Evolutionary conservation across 169 alveolate genomes (phyloP), one percentile per base, ranked within the genome.

Genomic region (Eimeria praecox): DNA sequence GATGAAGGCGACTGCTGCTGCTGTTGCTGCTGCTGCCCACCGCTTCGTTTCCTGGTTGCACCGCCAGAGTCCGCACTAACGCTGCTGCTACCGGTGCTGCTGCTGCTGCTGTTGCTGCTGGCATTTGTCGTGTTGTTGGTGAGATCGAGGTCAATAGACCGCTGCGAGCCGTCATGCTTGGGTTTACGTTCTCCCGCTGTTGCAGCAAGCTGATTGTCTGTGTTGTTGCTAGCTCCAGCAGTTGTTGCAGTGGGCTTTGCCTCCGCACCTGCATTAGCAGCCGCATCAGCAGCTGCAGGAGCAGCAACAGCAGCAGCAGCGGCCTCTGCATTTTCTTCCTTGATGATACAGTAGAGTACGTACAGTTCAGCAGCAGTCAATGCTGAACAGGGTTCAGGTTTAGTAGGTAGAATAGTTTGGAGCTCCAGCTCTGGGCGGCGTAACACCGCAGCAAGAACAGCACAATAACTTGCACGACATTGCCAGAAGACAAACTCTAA

Each of bases 341-440:
- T 80, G 71, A 80, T 80, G 44, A 49, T 10, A 10, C 6, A 38
- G 38, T 80, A 80, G 66, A 80, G 66, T 30, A 49, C 90, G 30
- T 80, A 80, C n/a, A 80, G 71, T 20, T 80, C 90, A 80, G 90
- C 30, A 9, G 46, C 2, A 5, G 90, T 44, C n/a, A 78, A 22
- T 4, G 64, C 64, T 30, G 89, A 38, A 78, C 59, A 46, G 0
- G 64, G 42, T 27, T 78, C 89, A n/a, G 89, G 89, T 5, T 64
- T 59, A 0, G 90, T 6, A 35, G 97, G 97, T 71, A 95, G 42
- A 18, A 73, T 30, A 12, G 94, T 88, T 30, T 92, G 95, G 2
- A 95, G n/a, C 24, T 95, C 96, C 42, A 95, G 59, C 44, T 95
- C 97, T 24, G 92, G 92, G 0, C 97, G 54, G 14, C 91, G 33